Base-by-base conservation (phyloP, 2,329 filamentous ascomycete genomes). In the Cladosporium sp. region DNA sequence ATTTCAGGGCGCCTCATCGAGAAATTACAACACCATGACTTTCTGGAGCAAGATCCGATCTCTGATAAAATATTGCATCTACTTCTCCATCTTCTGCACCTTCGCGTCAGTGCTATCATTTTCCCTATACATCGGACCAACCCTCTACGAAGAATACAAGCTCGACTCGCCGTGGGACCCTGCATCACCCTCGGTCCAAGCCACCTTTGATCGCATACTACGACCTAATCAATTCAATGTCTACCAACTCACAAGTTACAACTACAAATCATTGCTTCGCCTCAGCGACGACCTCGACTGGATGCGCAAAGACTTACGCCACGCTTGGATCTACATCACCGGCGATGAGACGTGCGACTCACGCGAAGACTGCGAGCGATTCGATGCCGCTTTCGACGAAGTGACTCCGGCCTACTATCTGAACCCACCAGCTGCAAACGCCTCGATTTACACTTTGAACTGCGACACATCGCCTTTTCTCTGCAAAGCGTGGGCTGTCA, bases 61-160 rank as follows among this genome's bases (percentile, higher is more conserved):
- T 18, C 2, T 28, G 1, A 56, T 55, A 29, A 55, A 37, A 31
- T 63, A 53, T 26, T 55, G 50, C 31, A 46, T 35, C 14, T 53
- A 31, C 35, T 26, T 63, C 50, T 63, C 61, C 16, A 31, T 63
- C 16, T 44, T 63, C 61, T 33, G 61, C 61, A 55, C 61, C 26
- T 12, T 63, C 7, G 26, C 61, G 2, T 35, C 61, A 10, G 33
- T 63, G 33, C 61, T 63, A 5, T 55, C 50, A 11, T 40, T 63
- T 18, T 44, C 61, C 35, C 50, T 56, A 26, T 63, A 63, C 37
- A 56, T 63, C 31, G n/a, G 21, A 3, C 61, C 61, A 63, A 46
- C 61, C 11, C 61, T 63, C 37, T 63, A 63, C 50, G 23, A 31
- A 46, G 61, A 63, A 56, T 63, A 63, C 61, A 55, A 63, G 31